Evolutionary conservation across 2,329 filamentous ascomycete genomes (phyloP).

Genomic region (Coniochaeta sp.): DNA sequence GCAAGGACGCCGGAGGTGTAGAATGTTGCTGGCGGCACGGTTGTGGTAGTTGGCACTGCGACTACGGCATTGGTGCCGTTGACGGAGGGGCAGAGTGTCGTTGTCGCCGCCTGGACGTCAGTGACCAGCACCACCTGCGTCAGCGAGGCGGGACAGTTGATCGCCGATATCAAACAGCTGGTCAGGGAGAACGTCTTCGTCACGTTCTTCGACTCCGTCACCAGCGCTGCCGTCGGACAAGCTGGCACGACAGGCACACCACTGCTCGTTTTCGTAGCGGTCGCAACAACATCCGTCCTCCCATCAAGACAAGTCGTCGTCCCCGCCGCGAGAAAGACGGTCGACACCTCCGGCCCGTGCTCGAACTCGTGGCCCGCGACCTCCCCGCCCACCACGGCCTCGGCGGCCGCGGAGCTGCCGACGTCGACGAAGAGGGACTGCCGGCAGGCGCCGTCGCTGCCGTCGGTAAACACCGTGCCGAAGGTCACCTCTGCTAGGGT

Average conservation of each 20-base stretch:
- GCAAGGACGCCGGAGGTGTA: constrained; percentile 3
- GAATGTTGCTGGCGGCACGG: constrained; percentile 5
- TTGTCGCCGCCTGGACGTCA: constrained; percentile 5
- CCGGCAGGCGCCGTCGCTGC: constrained; percentile 4
- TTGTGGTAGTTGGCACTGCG: background rate
- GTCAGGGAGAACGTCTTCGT: constrained; percentile 8
- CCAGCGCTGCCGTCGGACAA: constrained; percentile 1
- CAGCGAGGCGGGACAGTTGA: constrained; percentile 9
- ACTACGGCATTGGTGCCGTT: background rate
- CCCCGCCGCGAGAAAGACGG: constrained; percentile 10
- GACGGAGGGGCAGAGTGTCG: constrained; percentile 6
- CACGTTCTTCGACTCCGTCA: constrained; percentile 6
- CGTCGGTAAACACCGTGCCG: constrained; percentile 4
- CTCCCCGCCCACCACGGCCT: constrained; percentile 5
- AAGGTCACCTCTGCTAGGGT: constrained; percentile 10
- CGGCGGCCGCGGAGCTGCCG: constrained; percentile 10
- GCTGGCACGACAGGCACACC: background rate
- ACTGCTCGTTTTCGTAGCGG: background rate
- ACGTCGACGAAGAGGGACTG: constrained; percentile 10
- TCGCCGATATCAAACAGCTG: constrained; percentile 9
- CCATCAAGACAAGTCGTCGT: constrained; percentile 9
- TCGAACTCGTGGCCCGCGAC: constrained; percentile 2
- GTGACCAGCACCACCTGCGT: constrained; percentile 9
- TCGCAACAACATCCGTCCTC: background rate
- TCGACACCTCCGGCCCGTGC: constrained; percentile 1